Evolutionary conservation across 306 rosid species (phyloP).

Genomic region (Trichosanthes truncata): DNA sequence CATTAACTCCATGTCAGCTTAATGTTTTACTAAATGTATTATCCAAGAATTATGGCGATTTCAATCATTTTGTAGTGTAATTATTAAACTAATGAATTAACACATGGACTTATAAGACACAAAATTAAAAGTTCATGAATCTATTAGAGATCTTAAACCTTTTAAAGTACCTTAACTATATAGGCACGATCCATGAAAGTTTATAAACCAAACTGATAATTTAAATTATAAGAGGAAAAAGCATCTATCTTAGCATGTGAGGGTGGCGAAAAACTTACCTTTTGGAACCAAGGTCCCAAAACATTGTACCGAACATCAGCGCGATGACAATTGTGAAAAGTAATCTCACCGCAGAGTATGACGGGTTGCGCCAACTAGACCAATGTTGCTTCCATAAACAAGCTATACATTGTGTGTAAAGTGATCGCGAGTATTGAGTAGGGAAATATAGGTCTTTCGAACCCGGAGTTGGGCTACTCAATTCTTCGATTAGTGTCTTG

Average conservation of each 20-base stretch:
- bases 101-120: too few species aligned
- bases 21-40: too few species aligned
- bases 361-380: conserved; percentile 64
- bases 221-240: not conserved
- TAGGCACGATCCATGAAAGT: too few species aligned
- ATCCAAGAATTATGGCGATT: too few species aligned
- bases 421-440: conserved; percentile 37
- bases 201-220: too few species aligned
- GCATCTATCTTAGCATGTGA: not conserved
- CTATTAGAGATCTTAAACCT: too few species aligned
- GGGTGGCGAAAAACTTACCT: conserved; percentile 24
- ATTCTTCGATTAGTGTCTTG: conserved; percentile 36
- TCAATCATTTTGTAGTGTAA: too few species aligned
- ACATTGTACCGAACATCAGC: conserved; percentile 57
- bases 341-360: conserved; percentile 44
- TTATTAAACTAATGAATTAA: too few species aligned
- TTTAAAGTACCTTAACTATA: too few species aligned
- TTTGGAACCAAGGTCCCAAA: conserved; percentile 70
- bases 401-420: conserved; percentile 36
- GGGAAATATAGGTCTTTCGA: conserved; percentile 46
- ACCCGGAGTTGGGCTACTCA: conserved; percentile 41
- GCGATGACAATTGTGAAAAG: conserved; percentile 35
- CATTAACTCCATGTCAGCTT: too few species aligned
- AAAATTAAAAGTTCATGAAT: too few species aligned
- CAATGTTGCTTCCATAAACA: conserved; percentile 66